phyloP scores from a whole-genome alignment of 2,329 filamentous ascomycete species.

The Pyricularia pennisetigena region DNA sequence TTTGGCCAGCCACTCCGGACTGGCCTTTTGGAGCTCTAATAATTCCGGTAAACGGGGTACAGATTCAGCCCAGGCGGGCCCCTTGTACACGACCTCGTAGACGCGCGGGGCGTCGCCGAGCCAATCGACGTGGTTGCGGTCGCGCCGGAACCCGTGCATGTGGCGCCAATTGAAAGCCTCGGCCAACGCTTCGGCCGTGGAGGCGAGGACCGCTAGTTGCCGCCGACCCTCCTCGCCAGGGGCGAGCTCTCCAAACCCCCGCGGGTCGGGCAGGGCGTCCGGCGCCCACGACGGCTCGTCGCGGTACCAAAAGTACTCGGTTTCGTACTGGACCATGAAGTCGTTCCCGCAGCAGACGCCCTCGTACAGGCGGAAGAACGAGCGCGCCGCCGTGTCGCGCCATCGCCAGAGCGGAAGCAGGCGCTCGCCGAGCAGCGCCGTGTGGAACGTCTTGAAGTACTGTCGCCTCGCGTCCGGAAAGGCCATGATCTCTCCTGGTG shows the following conservation, averaged over 20 bases:
- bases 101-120: background rate
- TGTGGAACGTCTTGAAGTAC: background rate
- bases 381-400: slow-evolving; percentile 17
- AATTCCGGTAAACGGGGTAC: background rate
- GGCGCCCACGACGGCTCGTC: slow-evolving; percentile 11
- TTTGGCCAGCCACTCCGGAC: background rate
- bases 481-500: background rate
- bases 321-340: slow-evolving; percentile 14
- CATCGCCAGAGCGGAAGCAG: background rate
- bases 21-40: background rate
- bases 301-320: slow-evolving; percentile 18
- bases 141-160: background rate
- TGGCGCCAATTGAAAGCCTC: background rate
- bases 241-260: background rate
- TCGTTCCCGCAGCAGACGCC: slow-evolving; percentile 16
- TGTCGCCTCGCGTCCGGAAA: background rate
- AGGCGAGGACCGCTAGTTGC: background rate
- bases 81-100: background rate
- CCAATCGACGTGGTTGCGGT: background rate
- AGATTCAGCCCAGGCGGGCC: background rate
- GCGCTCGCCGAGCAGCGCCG: background rate
- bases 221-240: background rate
- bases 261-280: slow-evolving; percentile 12
- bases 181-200: background rate
- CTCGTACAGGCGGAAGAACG: slow-evolving; percentile 18